Conservation (phyloP, 73 alveolate genomes). For the Uronychia binucleata region DNA sequence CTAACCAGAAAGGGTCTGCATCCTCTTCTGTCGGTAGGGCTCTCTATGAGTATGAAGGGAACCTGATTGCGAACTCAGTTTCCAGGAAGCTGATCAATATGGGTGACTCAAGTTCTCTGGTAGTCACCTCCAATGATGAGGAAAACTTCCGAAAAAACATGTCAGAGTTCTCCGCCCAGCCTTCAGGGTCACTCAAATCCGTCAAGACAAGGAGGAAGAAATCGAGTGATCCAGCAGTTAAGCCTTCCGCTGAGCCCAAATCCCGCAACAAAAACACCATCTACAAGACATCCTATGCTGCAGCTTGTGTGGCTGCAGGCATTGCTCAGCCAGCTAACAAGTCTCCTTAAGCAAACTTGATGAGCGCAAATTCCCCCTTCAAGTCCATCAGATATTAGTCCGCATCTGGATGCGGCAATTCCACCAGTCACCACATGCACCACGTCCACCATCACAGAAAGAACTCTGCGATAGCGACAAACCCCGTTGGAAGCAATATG, state of each 20-base stretch:
- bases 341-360: not conserved
- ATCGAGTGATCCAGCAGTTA: not conserved
- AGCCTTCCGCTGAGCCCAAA: not conserved
- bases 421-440: not conserved
- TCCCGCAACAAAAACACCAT: not conserved
- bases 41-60: not conserved
- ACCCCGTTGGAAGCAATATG: too few species aligned
- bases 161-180: not conserved
- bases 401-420: not conserved
- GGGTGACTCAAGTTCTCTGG: not conserved
- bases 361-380: not conserved
- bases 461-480: not conserved
- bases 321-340: not conserved
- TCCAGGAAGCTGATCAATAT: not conserved
- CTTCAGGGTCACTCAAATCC: not conserved
- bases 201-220: not conserved
- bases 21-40: not conserved
- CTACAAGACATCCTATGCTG: not conserved
- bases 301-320: not conserved
- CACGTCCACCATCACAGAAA: not conserved
- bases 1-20: not conserved
- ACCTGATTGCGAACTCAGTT: not conserved
- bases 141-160: not conserved
- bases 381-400: not conserved
- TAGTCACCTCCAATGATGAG: not conserved